A percentile compares a stretch with the other conserved stretches of the same genome.
These are phyloP conservation scores for Aspergillus wentii DNA, from an alignment of 495 filamentous ascomycete genomes.

Conservation along the genomic window DNA sequence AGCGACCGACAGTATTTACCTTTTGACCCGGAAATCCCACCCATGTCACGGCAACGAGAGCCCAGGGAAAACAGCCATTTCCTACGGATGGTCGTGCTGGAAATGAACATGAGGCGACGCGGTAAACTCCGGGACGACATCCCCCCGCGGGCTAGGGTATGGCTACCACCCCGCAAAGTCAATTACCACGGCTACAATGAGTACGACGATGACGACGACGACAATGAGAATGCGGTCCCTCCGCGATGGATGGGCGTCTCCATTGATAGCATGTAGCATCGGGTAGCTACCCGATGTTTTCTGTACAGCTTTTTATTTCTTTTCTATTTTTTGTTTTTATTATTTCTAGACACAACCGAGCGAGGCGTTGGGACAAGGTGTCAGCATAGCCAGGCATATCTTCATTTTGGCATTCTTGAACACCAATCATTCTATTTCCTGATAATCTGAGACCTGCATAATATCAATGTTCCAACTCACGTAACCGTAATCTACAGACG, in stretches of 20 bases:
- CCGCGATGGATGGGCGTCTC: constrained; percentile 40
- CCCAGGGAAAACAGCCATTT: constrained; percentile 92
- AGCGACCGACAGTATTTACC: constrained; percentile 36
- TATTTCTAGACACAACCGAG: constrained; percentile 6
- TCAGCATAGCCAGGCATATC: too few species aligned
- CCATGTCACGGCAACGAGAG: constrained; percentile 73
- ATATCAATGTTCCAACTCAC: too few species aligned
- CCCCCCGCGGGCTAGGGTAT: constrained; percentile 77
- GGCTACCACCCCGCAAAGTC: constrained; percentile 76
- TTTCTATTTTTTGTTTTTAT: background rate
- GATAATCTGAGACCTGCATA: too few species aligned
- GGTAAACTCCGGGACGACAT: constrained; percentile 85
- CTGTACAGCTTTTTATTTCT: background rate
- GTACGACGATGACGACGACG: constrained; percentile 32
- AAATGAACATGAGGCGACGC: constrained; percentile 92
- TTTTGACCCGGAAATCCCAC: constrained; percentile 37
- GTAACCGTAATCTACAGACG: too few species aligned
- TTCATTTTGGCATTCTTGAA: too few species aligned
- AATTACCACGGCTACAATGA: constrained; percentile 21
- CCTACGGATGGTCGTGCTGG: constrained; percentile 86
- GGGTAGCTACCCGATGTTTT: too few species aligned
- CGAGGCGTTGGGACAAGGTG: constrained; percentile 21
- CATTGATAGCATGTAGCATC: constrained; percentile 15
- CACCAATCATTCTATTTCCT: too few species aligned
- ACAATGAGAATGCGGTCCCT: constrained; percentile 26